phyloP scores from a whole-genome alignment of 148 eudicot species.

The Fagopyrum homotropicum region DNA sequence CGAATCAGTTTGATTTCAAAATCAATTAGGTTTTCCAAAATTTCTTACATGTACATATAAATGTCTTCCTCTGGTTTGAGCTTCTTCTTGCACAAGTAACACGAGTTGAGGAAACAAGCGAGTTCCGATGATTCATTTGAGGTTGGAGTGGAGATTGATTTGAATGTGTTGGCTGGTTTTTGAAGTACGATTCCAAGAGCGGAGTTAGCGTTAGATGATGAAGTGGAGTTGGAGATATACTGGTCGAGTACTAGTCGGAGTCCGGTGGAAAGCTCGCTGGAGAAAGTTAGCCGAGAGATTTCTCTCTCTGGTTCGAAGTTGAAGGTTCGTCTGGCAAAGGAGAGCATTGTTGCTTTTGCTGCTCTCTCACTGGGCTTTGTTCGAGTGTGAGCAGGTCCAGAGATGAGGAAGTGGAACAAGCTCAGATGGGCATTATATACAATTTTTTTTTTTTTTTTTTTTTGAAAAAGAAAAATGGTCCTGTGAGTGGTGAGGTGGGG shows the following conservation, averaged over 20 bases:
- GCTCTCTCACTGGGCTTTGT: neutral
- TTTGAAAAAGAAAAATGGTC: neutral
- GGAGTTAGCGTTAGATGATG: neutral
- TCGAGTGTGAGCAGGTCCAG: neutral
- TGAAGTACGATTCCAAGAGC: neutral
- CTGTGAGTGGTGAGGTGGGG: neutral
- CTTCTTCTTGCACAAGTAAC: slow-evolving; percentile 34
- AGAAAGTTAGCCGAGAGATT: neutral
- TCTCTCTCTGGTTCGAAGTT: neutral
- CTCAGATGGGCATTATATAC: neutral
- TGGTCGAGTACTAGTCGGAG: slow-evolving; percentile 10
- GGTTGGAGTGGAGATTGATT: neutral
- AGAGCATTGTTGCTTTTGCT: slow-evolving; percentile 5
- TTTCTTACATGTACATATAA: slow-evolving; percentile 49
- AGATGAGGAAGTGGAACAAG: neutral
- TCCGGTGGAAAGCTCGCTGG: slow-evolving; percentile 2
- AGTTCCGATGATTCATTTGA: neutral
- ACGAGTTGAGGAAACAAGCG: slow-evolving; percentile 27
- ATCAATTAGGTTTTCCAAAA: neutral
- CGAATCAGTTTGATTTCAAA: neutral
- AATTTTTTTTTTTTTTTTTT: neutral
- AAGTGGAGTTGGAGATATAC: neutral
- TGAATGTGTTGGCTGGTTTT: neutral
- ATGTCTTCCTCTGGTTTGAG: slow-evolving; percentile 40
- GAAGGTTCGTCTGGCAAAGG: slow-evolving; percentile 10